phyloP scores from a whole-genome alignment of 371 early-diverging fungal genomes.

The Chytridium lagenaria region DNA sequence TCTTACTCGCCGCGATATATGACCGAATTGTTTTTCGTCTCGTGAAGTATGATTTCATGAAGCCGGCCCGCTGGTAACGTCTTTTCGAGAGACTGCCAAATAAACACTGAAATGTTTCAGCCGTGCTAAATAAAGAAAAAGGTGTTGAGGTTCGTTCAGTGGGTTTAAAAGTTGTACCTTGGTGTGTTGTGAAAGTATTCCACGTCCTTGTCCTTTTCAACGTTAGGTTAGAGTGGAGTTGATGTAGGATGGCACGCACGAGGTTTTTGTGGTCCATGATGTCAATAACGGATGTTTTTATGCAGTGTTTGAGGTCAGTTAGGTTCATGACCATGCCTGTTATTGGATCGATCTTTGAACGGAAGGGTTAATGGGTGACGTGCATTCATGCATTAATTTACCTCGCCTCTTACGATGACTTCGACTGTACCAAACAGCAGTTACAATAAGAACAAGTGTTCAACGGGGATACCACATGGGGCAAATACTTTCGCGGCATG shows the following conservation, averaged over 20 bases:
- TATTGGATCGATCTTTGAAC: slow-evolving; percentile 60
- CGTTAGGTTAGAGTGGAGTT: background rate
- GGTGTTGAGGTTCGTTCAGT: slow-evolving; percentile 37
- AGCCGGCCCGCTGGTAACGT: slow-evolving; percentile 55
- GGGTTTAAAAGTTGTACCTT: slow-evolving; percentile 49
- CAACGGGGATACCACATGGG: too few relatives aligned
- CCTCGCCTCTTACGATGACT: slow-evolving; percentile 73
- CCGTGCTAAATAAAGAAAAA: slow-evolving; percentile 71
- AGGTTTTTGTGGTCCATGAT: slow-evolving; percentile 86
- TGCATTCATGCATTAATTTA: slow-evolving; percentile 6
- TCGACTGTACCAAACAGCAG: too few relatives aligned
- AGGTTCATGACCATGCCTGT: slow-evolving; percentile 92
- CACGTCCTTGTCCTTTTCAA: slow-evolving; percentile 71
- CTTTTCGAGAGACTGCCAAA: slow-evolving; percentile 70
- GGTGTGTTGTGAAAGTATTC: slow-evolving; percentile 69
- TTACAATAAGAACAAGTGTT: too few relatives aligned
- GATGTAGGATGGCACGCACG: slow-evolving; percentile 24
- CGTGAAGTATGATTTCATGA: slow-evolving; percentile 71
- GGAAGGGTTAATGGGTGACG: background rate
- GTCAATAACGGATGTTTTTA: slow-evolving; percentile 74
- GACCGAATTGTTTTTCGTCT: slow-evolving; percentile 77
- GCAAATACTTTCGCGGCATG: too few relatives aligned
- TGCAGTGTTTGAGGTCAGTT: slow-evolving; percentile 77
- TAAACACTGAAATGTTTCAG: slow-evolving; percentile 88
- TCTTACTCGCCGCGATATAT: slow-evolving; percentile 72